phyloP scores from a whole-genome alignment of 1,139 yeast genomes.

The Taphrina communis region DNA sequence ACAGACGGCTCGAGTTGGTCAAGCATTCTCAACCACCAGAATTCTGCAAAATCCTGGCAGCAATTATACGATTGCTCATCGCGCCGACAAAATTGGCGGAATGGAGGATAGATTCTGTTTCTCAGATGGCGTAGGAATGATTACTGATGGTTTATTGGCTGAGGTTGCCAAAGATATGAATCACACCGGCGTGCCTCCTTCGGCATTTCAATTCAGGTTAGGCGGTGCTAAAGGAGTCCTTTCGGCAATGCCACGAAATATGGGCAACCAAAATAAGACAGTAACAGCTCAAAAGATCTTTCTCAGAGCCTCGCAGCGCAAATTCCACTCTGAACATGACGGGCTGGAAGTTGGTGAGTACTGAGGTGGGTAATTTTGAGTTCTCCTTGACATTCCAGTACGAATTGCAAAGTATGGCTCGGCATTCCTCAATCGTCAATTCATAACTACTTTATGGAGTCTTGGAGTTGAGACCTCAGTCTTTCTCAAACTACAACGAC shows the following conservation, averaged over 20 bases:
- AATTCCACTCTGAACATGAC: constrained; percentile 40
- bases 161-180: constrained; percentile 32
- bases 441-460: constrained; percentile 40
- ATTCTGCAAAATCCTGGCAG: constrained; percentile 17
- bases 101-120: constrained; percentile 33
- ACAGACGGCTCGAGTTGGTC: constrained; percentile 43
- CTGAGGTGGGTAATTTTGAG: neutral
- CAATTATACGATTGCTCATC: constrained; percentile 2
- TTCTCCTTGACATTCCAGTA: neutral
- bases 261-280: constrained; percentile 12
- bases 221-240: constrained; percentile 44
- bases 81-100: constrained; percentile 28
- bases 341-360: constrained; percentile 37
- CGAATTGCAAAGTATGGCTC: constrained; percentile 26
- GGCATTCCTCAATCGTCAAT: constrained; percentile 41
- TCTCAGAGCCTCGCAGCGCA: constrained; percentile 39
- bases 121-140: constrained; percentile 44
- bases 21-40: constrained; percentile 43
- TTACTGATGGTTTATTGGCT: constrained; percentile 37
- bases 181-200: constrained; percentile 33
- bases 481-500: constrained; percentile 32
- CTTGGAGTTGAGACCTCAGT: constrained; percentile 39
- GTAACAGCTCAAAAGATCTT: constrained; percentile 8
- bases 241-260: constrained; percentile 29
- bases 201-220: constrained; percentile 43